Conservation (phyloP, 768 basidiomycete genomes). For the Termitomyces titanicus region DNA sequence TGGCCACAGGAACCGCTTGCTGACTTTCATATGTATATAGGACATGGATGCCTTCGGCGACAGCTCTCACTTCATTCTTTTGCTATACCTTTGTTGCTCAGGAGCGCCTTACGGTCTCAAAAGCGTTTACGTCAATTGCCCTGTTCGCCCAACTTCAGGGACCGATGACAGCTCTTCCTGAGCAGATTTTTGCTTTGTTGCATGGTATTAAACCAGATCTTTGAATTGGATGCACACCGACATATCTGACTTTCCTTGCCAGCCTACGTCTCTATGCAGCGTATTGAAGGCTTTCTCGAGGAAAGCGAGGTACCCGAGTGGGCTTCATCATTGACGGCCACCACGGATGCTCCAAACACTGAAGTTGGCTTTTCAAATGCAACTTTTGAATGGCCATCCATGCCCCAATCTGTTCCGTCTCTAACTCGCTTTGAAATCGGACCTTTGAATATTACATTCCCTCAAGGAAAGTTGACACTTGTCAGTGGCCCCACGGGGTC, state of each 20-base stretch:
- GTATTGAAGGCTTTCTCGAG: conserved; percentile 68
- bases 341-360: conserved; percentile 10
- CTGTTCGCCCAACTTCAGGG: conserved; percentile 70
- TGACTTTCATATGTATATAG: conserved; percentile 25
- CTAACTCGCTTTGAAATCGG: conserved; percentile 50
- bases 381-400: conserved; percentile 54
- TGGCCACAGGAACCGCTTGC: neutral
- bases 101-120: conserved; percentile 67
- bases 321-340: conserved; percentile 61
- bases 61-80: conserved; percentile 57
- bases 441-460: conserved; percentile 56
- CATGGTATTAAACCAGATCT: conserved; percentile 41
- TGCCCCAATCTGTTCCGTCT: conserved; percentile 20
- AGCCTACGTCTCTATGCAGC: conserved; percentile 79
- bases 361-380: conserved; percentile 53
- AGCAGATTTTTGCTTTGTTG: conserved; percentile 60
- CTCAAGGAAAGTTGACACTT: conserved; percentile 51
- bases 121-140: conserved; percentile 78
- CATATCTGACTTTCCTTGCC: conserved; percentile 8
- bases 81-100: conserved; percentile 66
- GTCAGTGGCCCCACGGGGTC: conserved; percentile 66
- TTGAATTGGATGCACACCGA: neutral
- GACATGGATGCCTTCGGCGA: conserved; percentile 73
- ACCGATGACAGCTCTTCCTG: conserved; percentile 62
- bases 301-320: conserved; percentile 78